These are phyloP conservation scores for Rauvolfia tetraphylla DNA, from an alignment of 257 asterid species.

Conservation along the genomic window DNA sequence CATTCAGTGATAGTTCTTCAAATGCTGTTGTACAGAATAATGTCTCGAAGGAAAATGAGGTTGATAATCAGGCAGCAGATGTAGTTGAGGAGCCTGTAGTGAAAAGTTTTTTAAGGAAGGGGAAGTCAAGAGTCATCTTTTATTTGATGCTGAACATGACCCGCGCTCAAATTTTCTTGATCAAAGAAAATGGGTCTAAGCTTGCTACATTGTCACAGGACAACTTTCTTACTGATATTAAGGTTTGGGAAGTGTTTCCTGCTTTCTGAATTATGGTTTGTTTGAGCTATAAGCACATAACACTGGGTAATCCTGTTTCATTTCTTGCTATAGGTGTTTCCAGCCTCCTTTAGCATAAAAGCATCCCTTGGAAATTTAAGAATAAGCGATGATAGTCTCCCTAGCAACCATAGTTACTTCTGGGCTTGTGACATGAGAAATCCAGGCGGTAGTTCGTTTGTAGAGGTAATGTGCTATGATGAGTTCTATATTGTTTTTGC, in stretches of 20 bases:
- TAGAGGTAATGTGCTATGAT: constrained; percentile 53
- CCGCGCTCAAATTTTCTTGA: constrained; percentile 90
- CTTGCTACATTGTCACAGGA: constrained; percentile 88
- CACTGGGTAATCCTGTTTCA: neutral
- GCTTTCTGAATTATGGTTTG: constrained; percentile 11
- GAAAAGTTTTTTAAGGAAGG: constrained; percentile 78
- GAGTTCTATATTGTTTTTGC: neutral
- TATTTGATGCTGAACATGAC: constrained; percentile 73
- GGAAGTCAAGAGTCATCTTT: constrained; percentile 84
- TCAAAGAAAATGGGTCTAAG: constrained; percentile 80
- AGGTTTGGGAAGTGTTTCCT: constrained; percentile 43
- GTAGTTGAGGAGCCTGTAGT: constrained; percentile 69
- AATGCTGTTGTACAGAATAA: constrained; percentile 34
- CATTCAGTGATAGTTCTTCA: constrained; percentile 52
- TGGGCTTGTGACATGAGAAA: constrained; percentile 99
- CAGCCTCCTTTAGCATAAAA: constrained; percentile 84
- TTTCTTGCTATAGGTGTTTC: constrained; percentile 63
- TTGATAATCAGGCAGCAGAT: constrained; percentile 42
- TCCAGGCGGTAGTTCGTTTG: constrained; percentile 96
- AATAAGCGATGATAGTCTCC: constrained; percentile 92
- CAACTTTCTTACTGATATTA: constrained; percentile 79
- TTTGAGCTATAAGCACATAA: neutral
- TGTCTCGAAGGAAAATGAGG: constrained; percentile 31
- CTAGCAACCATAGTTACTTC: constrained; percentile 68
- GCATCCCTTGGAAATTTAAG: constrained; percentile 97